Conservation (phyloP, 768 basidiomycete species). For the Tulasnella sp. region DNA sequence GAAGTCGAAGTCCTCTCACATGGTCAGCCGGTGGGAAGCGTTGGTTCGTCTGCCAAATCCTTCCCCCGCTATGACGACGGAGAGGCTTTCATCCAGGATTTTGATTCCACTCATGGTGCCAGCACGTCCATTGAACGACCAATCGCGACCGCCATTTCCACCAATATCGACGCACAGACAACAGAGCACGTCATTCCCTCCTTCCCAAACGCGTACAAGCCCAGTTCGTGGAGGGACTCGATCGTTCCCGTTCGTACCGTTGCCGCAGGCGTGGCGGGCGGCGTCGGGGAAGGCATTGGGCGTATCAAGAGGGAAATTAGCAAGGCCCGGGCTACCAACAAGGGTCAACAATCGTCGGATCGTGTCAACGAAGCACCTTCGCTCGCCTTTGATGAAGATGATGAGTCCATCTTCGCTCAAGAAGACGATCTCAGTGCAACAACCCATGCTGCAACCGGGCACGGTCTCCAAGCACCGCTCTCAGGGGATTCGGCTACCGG, state of each 20-base stretch:
- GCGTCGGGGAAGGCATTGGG: constrained; percentile 59
- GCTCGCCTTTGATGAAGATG: constrained; percentile 21
- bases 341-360: constrained; percentile 7
- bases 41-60: neutral
- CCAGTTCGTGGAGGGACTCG: constrained; percentile 17
- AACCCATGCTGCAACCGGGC: neutral
- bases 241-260: constrained; percentile 37
- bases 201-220: constrained; percentile 60
- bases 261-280: constrained; percentile 50
- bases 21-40: constrained; percentile 8
- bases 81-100: constrained; percentile 4
- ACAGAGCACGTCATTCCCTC: constrained; percentile 60
- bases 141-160: constrained; percentile 66
- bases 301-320: constrained; percentile 50
- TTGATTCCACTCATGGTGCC: constrained; percentile 19
- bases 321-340: constrained; percentile 35
- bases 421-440: neutral
- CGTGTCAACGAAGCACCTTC: constrained; percentile 7
- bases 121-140: constrained; percentile 67
- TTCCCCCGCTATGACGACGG: neutral
- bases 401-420: constrained; percentile 5
- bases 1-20: constrained; percentile 56
- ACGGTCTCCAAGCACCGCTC: neutral
- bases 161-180: constrained; percentile 50
- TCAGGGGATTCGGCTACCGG: neutral